phyloP scores from a whole-genome alignment of 306 rosid species.

The Vigna hirtella region DNA sequence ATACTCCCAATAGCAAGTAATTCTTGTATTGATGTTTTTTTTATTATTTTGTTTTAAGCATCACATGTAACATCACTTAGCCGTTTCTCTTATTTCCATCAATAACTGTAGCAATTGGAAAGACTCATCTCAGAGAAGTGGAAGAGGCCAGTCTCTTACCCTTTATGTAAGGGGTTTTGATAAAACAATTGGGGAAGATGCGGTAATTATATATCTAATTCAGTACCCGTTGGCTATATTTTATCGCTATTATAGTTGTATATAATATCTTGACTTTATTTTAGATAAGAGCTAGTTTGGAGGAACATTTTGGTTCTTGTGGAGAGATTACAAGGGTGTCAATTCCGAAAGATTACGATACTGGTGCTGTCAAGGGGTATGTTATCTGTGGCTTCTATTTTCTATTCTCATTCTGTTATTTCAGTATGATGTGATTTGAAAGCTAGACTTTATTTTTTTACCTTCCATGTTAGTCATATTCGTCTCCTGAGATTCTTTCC shows the following conservation, averaged over 20 bases:
- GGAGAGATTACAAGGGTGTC: constrained; percentile 81
- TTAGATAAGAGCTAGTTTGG: constrained; percentile 64
- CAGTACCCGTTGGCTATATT: background rate
- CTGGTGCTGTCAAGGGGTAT: constrained; percentile 74
- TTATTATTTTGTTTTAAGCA: background rate
- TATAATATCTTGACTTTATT: background rate
- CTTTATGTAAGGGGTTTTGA: constrained; percentile 77
- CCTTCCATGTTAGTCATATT: background rate
- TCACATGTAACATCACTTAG: background rate
- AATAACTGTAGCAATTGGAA: constrained; percentile 48
- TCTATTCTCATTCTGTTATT: background rate
- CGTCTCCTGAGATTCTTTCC: too few species aligned
- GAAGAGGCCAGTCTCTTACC: constrained; percentile 53
- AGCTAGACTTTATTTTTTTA: background rate
- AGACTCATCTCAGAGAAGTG: constrained; percentile 66
- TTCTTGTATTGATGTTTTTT: background rate
- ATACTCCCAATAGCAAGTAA: constrained; percentile 69
- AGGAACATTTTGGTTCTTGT: constrained; percentile 64
- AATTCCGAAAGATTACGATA: constrained; percentile 71
- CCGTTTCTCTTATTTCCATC: background rate
- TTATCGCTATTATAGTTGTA: too few species aligned
- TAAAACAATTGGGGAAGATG: constrained; percentile 64
- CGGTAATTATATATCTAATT: constrained; percentile 47
- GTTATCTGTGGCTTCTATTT: background rate
- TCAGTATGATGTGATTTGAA: background rate